These are phyloP conservation scores for Oryza meyeriana DNA, from an alignment of 176 grass and related monocot genomes.

Conservation along the genomic window DNA sequence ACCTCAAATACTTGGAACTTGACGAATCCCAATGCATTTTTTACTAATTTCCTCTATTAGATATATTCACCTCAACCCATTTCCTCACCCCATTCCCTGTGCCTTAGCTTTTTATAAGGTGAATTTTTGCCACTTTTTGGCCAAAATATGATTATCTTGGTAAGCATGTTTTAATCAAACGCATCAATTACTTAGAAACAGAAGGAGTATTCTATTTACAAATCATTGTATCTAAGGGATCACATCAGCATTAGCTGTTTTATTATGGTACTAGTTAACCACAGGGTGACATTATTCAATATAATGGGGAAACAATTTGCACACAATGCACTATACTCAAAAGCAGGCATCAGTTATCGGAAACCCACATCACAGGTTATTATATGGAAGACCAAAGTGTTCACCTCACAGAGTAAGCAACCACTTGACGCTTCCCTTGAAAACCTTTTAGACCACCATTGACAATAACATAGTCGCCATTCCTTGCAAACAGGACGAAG, in stretches of 20 bases:
- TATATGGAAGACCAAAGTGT: conserved; percentile 21
- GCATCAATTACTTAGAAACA: background rate
- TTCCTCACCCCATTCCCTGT: background rate
- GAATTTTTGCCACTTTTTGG: background rate
- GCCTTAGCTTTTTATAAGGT: background rate
- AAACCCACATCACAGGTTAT: background rate
- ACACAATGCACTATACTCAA: background rate
- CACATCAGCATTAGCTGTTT: background rate
- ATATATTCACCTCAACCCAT: too few species aligned
- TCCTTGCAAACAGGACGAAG: conserved; percentile 33
- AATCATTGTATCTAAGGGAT: background rate
- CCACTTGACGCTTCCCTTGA: conserved; percentile 75
- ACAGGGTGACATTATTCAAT: background rate
- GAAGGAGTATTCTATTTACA: background rate
- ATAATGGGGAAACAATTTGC: background rate
- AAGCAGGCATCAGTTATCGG: background rate
- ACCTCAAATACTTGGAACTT: background rate
- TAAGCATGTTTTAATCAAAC: background rate
- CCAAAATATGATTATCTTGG: background rate
- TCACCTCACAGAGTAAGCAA: conserved; percentile 81
- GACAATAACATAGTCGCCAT: conserved; percentile 76
- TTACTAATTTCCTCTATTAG: background rate
- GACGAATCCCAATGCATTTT: background rate
- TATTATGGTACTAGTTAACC: background rate
- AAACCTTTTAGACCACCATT: conserved; percentile 85